A percentile compares a stretch with the other conserved stretches of the same genome.
phyloP scores from a whole-genome alignment of 1,284 basidiomycete genomes.

The Tetrapyrgos nigripes region DNA sequence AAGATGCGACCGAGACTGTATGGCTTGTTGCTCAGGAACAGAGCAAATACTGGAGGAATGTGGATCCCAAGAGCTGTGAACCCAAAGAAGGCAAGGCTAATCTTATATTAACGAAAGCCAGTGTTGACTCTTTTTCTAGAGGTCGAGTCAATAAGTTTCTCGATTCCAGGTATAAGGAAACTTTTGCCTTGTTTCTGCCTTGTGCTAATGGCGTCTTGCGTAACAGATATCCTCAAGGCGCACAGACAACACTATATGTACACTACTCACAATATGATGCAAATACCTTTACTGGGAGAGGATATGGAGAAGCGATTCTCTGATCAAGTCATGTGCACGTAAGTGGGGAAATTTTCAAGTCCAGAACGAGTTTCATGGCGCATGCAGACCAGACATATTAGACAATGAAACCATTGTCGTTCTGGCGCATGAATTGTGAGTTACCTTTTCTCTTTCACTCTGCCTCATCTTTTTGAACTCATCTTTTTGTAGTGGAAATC shows the following conservation, averaged over 20 bases:
- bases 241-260: constrained; percentile 85
- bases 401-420: constrained; percentile 77
- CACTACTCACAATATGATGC: constrained; percentile 75
- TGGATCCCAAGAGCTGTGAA: constrained; percentile 81
- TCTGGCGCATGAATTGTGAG: constrained; percentile 92
- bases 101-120: constrained; percentile 5
- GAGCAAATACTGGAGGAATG: constrained; percentile 89
- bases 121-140: constrained; percentile 42
- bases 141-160: constrained; percentile 61
- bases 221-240: constrained; percentile 80
- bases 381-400: constrained; percentile 64
- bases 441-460: constrained; percentile 16
- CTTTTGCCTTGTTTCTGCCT: not conserved
- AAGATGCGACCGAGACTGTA: constrained; percentile 85
- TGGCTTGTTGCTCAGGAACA: constrained; percentile 88
- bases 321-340: constrained; percentile 88
- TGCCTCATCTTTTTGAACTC: not conserved
- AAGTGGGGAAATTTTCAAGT: constrained; percentile 38
- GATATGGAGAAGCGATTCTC: constrained; percentile 75
- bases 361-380: constrained; percentile 10
- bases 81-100: constrained; percentile 67
- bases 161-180: constrained; percentile 61
- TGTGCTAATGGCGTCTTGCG: constrained; percentile 10
- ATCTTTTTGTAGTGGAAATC: constrained; percentile 71
- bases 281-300: constrained; percentile 76